Conservation (phyloP, 441 rosid genomes). For the Rhodomyrtus psidioides region DNA sequence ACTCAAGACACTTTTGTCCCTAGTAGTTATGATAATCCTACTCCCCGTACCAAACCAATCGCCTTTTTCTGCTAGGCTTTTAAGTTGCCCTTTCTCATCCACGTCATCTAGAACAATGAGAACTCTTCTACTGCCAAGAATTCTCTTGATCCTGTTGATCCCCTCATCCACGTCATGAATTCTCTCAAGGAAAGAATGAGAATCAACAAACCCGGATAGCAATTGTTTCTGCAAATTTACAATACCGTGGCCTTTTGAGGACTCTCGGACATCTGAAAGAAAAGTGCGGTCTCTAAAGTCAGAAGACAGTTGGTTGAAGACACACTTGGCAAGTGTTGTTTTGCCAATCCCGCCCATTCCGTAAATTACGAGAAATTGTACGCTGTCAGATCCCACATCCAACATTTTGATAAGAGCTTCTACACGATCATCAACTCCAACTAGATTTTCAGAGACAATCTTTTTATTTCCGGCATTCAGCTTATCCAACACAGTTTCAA, state of each 20-base stretch:
- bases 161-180: neutral
- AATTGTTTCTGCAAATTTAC: neutral
- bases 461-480: neutral
- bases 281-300: accelerated
- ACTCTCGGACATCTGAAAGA: accelerated
- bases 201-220: neutral
- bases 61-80: neutral
- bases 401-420: neutral
- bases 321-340: neutral
- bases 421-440: neutral
- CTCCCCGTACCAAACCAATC: neutral
- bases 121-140: neutral
- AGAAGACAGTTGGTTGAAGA: neutral
- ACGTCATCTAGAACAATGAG: accelerated
- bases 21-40: neutral
- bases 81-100: neutral
- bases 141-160: neutral
- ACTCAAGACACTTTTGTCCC: neutral
- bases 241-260: accelerated
- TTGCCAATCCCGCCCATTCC: neutral
- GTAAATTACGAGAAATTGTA: accelerated
- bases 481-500: neutral
- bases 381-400: accelerated
- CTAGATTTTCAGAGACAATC: neutral
- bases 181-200: accelerated